Evolutionary conservation across 148 eudicot species (phyloP).

Genomic region (Silene conica): DNA sequence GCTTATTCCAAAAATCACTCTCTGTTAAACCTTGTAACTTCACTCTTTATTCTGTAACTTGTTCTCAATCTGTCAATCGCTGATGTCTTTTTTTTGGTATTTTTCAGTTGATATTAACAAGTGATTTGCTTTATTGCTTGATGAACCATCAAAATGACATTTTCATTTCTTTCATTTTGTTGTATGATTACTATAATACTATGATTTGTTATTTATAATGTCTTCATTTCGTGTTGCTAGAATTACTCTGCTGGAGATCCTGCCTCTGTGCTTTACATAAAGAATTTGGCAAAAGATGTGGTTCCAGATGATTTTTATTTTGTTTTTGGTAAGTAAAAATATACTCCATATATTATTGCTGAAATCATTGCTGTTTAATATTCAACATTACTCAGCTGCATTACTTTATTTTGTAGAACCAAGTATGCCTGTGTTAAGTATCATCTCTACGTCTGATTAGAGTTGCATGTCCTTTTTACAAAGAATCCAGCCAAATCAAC

Average conservation of each 20-base stretch:
- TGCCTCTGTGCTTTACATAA: slow-evolving; percentile 66
- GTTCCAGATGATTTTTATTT: slow-evolving; percentile 65
- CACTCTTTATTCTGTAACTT: background rate
- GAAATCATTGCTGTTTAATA: background rate
- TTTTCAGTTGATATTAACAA: background rate
- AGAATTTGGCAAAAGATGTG: slow-evolving; percentile 95
- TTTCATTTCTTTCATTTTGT: background rate
- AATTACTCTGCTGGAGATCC: slow-evolving; percentile 90
- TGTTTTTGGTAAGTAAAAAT: slow-evolving; percentile 57
- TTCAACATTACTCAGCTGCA: background rate
- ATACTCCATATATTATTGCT: background rate
- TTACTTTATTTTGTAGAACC: background rate
- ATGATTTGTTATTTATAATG: background rate
- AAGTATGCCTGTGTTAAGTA: background rate
- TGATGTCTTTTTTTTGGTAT: background rate
- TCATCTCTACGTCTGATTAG: background rate
- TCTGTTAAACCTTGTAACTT: background rate
- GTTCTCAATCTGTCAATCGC: background rate
- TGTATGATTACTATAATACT: background rate
- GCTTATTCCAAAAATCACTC: background rate
- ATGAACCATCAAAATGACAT: background rate
- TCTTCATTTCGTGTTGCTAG: slow-evolving; percentile 35
- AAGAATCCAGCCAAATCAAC: background rate
- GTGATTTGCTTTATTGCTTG: background rate
- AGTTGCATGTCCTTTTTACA: background rate